Evolutionary conservation across 1,284 basidiomycete species (phyloP).

Genomic region (Cryptococcus maquisensis): DNA sequence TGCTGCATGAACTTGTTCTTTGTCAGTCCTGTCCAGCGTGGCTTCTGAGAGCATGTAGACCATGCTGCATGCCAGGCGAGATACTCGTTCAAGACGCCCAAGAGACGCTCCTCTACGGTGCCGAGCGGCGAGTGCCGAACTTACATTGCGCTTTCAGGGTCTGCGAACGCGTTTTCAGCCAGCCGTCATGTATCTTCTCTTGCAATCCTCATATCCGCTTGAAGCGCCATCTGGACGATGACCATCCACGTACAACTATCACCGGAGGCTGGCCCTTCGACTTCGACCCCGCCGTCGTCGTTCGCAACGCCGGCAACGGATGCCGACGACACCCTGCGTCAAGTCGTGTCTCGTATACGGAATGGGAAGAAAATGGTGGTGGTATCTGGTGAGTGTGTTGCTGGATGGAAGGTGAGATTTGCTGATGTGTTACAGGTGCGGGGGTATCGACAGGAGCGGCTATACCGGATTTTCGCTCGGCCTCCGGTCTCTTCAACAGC

Average conservation of each 20-base stretch:
- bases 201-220: too few species aligned
- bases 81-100: too few species aligned
- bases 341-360: conserved; percentile 2
- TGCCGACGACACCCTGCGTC: background rate
- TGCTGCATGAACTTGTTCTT: too few species aligned
- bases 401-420: background rate
- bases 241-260: conserved; percentile 3
- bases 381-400: conserved; percentile 65
- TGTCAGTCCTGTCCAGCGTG: too few species aligned
- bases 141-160: too few species aligned
- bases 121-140: too few species aligned
- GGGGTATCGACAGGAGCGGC: conserved; percentile 86
- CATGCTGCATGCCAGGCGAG: too few species aligned
- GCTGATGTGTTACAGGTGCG: conserved; percentile 60
- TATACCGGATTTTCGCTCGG: conserved; percentile 87
- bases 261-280: conserved; percentile 6
- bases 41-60: too few species aligned
- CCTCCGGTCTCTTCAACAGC: conserved; percentile 75
- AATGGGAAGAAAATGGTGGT: conserved; percentile 72
- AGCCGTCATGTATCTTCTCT: too few species aligned
- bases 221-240: background rate
- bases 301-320: background rate
- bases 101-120: too few species aligned
- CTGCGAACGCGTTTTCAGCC: too few species aligned
- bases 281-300: background rate